Base-by-base conservation (phyloP, 495 filamentous ascomycete genomes). In the Podospora sp. region DNA sequence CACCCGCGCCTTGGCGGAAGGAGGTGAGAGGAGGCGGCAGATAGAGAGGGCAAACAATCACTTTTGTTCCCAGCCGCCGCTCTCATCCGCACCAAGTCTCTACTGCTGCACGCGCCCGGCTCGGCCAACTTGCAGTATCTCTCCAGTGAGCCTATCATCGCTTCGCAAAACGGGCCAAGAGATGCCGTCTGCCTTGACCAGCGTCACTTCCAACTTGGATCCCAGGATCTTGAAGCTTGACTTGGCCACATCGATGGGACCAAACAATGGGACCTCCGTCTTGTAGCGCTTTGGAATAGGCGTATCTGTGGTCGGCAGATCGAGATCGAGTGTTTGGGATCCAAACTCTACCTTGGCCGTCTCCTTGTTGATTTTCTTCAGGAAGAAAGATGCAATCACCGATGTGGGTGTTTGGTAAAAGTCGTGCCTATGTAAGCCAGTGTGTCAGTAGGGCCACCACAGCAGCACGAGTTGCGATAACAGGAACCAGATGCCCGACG, bases 361-460 rank as follows among this genome's bases (percentile, higher is more conserved):
- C 20, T 86, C 84, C 78, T 93, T 95, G 74, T 96, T 88, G 71
- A 99, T 96, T 81, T 97, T 99, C 84, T 98, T 99, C 36, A 97
- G 85, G 80, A 95, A 99, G 63, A 97, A 88, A 20, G 92, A 95
- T 8, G 92, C 92, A 69, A 96, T 97, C 51, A 97, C 91, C 21
- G 90, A 86, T 8, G 86, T 85, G 24, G 89, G 80, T 0, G 95
- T 98, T 80, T 99, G 95, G 81, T 98, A 99, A 81, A 95, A 99
- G 76, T 99, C 95, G 73, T 90, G 88, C 57, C 92, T 93, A 6
- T 46, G 60, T 62, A 35, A 35, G 69, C 66, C 64, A 60, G 50
- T 59, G 57, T 49, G 24, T 65, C 52, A 63, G 67, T 61, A 58
- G 62, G 62, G 68, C 65, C 22, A 61, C 65, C 57, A 56, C 68